Conservation (phyloP, 2,329 filamentous ascomycete species). For the Xylariaceae sp. region DNA sequence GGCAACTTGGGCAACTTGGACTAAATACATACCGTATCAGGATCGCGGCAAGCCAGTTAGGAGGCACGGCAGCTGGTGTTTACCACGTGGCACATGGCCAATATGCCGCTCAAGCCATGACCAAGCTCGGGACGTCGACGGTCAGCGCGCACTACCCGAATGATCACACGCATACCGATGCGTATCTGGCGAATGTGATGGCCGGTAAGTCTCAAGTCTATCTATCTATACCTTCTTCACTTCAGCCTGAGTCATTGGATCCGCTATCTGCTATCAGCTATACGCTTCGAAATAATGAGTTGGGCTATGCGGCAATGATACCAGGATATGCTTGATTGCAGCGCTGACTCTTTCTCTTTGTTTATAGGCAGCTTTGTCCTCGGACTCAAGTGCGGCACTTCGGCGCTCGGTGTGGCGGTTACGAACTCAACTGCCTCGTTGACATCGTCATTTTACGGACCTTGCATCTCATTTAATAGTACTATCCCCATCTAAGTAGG, state of each 20-base stretch:
- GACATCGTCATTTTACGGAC: slow-evolving; percentile 39
- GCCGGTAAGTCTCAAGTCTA: slow-evolving; percentile 56
- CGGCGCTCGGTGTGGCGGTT: slow-evolving; percentile 46
- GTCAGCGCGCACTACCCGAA: slow-evolving; percentile 63
- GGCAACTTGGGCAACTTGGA: background rate
- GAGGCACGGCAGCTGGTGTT: slow-evolving; percentile 49
- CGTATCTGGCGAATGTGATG: slow-evolving; percentile 61
- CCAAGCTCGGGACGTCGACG: slow-evolving; percentile 54
- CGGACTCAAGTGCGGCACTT: slow-evolving; percentile 57
- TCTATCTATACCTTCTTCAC: background rate
- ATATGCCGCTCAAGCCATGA: slow-evolving; percentile 61
- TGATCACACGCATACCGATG: slow-evolving; percentile 69
- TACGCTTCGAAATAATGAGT: too few species aligned
- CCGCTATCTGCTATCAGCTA: too few species aligned
- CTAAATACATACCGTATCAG: slow-evolving; percentile 14
- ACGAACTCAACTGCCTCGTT: slow-evolving; percentile 44
- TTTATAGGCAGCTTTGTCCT: slow-evolving; percentile 48
- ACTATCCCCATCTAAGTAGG: slow-evolving; percentile 35
- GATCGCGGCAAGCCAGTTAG: slow-evolving; percentile 47
- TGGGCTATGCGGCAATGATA: too few species aligned
- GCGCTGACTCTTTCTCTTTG: background rate
- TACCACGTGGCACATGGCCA: slow-evolving; percentile 67
- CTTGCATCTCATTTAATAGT: slow-evolving; percentile 41
- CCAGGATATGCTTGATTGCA: too few species aligned
- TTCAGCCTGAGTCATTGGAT: too few species aligned